A percentile compares a stretch with the other conserved stretches of the same genome.
Conservation (phyloP, 805 yeast species). For the Kuraishia hungarica region DNA sequence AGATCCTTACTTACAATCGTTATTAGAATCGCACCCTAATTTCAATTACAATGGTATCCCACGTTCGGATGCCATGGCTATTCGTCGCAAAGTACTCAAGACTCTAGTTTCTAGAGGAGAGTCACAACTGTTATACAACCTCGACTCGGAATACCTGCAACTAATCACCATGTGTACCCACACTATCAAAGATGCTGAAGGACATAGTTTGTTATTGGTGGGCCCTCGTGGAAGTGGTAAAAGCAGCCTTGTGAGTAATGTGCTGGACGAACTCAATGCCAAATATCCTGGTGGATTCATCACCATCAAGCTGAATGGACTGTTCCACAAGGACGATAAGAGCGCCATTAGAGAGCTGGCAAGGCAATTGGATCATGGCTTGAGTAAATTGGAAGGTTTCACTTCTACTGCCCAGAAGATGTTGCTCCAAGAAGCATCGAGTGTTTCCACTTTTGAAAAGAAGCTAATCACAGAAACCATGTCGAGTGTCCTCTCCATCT, state of each 20-base stretch:
- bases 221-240: constrained; percentile 84
- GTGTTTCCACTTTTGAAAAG: constrained; percentile 29
- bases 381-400: constrained; percentile 4
- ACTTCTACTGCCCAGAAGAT: neutral
- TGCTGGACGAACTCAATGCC: constrained; percentile 33
- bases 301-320: constrained; percentile 58
- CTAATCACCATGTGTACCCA: constrained; percentile 51
- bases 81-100: neutral
- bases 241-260: constrained; percentile 50
- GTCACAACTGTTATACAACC: neutral
- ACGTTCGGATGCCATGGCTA: neutral
- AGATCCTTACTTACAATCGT: neutral
- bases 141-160: constrained; percentile 30
- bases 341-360: constrained; percentile 83
- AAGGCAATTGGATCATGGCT: constrained; percentile 56
- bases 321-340: constrained; percentile 64
- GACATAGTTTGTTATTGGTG: constrained; percentile 70
- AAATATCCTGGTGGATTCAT: constrained; percentile 46
- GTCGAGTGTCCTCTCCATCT: constrained; percentile 42
- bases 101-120: neutral
- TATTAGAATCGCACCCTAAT: neutral
- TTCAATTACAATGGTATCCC: neutral
- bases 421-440: constrained; percentile 4
- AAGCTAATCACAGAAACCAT: constrained; percentile 54
- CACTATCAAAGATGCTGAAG: constrained; percentile 60